Base-by-base conservation (phyloP, 345 rosid species). In the Euphorbia peplus region DNA sequence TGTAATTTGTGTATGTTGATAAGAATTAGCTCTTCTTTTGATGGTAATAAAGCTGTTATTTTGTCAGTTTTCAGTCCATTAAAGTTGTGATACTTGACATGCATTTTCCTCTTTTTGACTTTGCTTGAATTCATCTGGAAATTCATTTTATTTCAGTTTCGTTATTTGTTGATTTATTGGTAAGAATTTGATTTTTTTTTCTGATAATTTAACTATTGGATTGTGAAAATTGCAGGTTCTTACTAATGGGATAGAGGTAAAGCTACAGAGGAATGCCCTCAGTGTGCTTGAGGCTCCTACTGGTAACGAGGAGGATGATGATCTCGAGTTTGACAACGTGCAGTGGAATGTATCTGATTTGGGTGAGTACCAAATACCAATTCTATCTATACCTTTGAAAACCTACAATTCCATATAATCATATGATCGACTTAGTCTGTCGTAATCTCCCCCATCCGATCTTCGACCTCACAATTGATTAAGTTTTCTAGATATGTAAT, bases 221-320 rank as follows among this genome's bases (percentile, higher is more conserved):
- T 61, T 63, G n/a, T 64, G 69, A 32, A 72, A 71, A 55, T 68
- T 70, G 35, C 82, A 93, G 98, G 97, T 93, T 75, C 89, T 93
- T 70, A 93, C 98, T 0, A 93, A 93, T 79, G 98, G 98, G 59
- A 91, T 91, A 24, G 98, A 93, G 83, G 98, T 93, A 65, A 93
- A 93, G 82, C 83, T 93, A 66, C 98, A 93, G 81, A 84, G 97
- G 76, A 93, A 93, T 84, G 98, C 98, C 0, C 98, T 93, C 16
- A 93, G 98, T 66, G 98, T 93, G 75, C 80, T 93, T 60, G 98
- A 91, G 89, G 85, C 90, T 73, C 96, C 98, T 63, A 93, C 93
- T 4, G 98, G 98, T n/a, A 88, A 91, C 47, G 97, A 91, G 76
- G 96, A 81, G 64, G 95, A 89, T 60, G 88, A 83, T n/a, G 95